These are phyloP conservation scores for Boletus reticulatus DNA, from an alignment of 768 basidiomycete genomes.

Conservation along the genomic window DNA sequence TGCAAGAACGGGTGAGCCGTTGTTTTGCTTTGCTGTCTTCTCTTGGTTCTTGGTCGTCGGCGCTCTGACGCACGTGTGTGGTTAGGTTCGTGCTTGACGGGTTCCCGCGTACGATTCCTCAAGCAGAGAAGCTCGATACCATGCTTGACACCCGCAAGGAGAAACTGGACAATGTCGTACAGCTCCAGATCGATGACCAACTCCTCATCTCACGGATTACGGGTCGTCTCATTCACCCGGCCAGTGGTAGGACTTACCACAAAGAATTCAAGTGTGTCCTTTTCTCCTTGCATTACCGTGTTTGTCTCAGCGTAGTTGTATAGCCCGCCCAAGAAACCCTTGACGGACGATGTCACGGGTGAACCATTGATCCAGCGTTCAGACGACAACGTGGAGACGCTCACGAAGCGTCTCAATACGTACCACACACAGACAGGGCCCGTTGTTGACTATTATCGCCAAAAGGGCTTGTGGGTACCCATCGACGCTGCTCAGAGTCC, in stretches of 20 bases:
- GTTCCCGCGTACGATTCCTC: slow-evolving; percentile 97
- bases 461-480: slow-evolving; percentile 83
- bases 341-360: slow-evolving; percentile 90
- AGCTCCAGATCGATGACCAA: slow-evolving; percentile 90
- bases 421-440: slow-evolving; percentile 95
- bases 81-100: slow-evolving; percentile 95
- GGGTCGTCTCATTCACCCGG: slow-evolving; percentile 88
- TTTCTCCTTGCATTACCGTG: neutral
- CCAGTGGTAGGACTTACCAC: slow-evolving; percentile 92
- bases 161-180: slow-evolving; percentile 88
- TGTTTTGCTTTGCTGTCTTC: neutral
- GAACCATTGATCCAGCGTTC: slow-evolving; percentile 96
- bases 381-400: slow-evolving; percentile 96
- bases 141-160: slow-evolving; percentile 86
- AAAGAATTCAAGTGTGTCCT: slow-evolving; percentile 85
- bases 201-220: slow-evolving; percentile 98
- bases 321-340: slow-evolving; percentile 97
- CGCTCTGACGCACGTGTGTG: neutral
- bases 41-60: too few relatives aligned
- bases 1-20: slow-evolving; percentile 91
- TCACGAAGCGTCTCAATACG: slow-evolving; percentile 83
- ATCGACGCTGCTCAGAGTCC: slow-evolving; percentile 96
- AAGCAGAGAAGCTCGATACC: slow-evolving; percentile 91
- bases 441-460: slow-evolving; percentile 95
- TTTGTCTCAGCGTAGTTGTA: slow-evolving; percentile 9